These are phyloP conservation scores for Aphanomyces astaci DNA, from an alignment of 352 stramenopile genomes.

Conservation along the genomic window DNA sequence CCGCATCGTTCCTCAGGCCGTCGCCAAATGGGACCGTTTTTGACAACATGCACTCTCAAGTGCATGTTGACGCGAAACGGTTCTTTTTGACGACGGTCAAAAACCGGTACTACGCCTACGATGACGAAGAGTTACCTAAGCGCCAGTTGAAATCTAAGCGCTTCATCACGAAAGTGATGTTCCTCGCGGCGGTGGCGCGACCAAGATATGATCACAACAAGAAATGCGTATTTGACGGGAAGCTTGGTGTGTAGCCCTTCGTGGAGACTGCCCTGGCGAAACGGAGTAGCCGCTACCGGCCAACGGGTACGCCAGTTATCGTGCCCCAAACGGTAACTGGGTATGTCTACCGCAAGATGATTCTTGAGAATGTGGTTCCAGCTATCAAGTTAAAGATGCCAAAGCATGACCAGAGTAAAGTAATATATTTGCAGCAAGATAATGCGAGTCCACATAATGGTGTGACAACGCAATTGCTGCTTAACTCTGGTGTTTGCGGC, in stretches of 20 bases:
- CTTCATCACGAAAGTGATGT: slow-evolving; percentile 27
- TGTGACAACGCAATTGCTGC: too few relatives aligned
- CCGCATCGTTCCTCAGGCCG: background rate
- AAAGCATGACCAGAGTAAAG: background rate
- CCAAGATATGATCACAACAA: background rate
- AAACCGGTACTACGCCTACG: background rate
- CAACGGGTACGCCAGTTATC: background rate
- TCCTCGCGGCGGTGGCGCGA: slow-evolving; percentile 22
- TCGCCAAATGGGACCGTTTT: background rate
- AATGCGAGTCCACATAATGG: too few relatives aligned
- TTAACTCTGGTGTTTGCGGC: too few relatives aligned
- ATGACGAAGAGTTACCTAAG: background rate
- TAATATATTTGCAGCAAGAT: background rate
- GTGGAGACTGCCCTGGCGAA: background rate
- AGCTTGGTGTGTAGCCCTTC: background rate
- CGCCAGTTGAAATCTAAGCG: background rate
- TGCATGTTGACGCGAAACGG: background rate
- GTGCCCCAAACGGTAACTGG: background rate
- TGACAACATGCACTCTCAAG: background rate
- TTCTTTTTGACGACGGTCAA: background rate
- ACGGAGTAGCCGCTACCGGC: background rate
- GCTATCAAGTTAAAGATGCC: background rate
- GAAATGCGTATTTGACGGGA: background rate
- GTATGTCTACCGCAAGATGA: background rate
- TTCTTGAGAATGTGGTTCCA: background rate